Base-by-base conservation (phyloP, 129 eudicot species). In the Chrysanthemum makinoi region DNA sequence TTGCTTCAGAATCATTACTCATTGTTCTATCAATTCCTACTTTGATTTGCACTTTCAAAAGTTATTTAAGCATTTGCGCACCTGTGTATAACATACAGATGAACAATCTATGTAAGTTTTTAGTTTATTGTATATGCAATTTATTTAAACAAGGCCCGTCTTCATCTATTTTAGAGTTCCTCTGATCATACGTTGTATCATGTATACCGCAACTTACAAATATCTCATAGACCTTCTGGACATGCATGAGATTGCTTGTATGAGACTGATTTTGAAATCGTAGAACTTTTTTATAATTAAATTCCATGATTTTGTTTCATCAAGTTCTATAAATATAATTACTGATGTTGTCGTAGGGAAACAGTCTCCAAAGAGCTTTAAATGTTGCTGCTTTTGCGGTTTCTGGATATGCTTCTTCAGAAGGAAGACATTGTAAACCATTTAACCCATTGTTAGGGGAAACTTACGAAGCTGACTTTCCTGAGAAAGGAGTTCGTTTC, bases 321-420 rank as follows among this genome's bases (percentile, higher is more conserved):
- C 0, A 28, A 28, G 30, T 3, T 28, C 30, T 28, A 2, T 3
- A 28, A 28, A 28, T 28, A 28, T 28, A 28, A 28, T 43, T 47
- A 56, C 44, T 64, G 50, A 9, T 63, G 55, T 81, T 58, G 68
- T 72, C 66, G 19, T 58, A 85, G 97, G 97, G 97, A 26, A 83
- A 87, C 84, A 83, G 83, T 80, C 87, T 93, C 57, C 68, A 77
- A 61, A 87, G 98, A 83, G 73, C 83, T 15, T 72, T 93, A 68
- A 69, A 89, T 62, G 96, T 89, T 52, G 98, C 98, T 81, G 96
- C 98, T 59, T 92, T 92, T 79, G 98, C 98, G 68, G 95, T 85
- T 68, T 93, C 98, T 55, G 98, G 95, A 19, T 93, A 93, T 77
- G 91, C 98, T 72, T 89, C 96, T 44, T 74, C 96, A 68, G 96